phyloP scores from a whole-genome alignment of 176 grass and related monocot species.

The Carex littledalei region DNA sequence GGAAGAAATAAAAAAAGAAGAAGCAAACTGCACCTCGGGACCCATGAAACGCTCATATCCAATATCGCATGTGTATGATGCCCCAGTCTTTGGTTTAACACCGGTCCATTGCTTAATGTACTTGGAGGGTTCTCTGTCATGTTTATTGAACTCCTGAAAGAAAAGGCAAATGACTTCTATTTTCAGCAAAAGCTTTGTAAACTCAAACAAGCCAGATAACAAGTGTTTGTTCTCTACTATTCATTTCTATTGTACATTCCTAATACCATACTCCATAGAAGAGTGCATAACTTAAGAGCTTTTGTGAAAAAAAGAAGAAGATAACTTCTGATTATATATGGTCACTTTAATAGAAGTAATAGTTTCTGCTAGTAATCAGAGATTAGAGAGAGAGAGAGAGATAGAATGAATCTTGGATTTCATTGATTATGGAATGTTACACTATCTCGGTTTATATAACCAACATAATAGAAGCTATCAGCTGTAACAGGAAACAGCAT shows the following conservation, averaged over 20 bases:
- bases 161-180: conserved; percentile 6
- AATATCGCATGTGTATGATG: conserved; percentile 70
- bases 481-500: too few species aligned
- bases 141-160: conserved; percentile 93
- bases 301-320: background rate
- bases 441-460: too few species aligned
- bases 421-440: too few species aligned
- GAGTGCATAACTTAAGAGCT: background rate
- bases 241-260: background rate
- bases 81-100: conserved; percentile 77
- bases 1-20: background rate
- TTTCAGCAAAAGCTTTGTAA: background rate
- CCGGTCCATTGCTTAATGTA: conserved; percentile 79
- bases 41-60: conserved; percentile 98
- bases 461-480: too few species aligned
- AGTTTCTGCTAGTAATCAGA: too few species aligned
- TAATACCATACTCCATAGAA: background rate
- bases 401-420: too few species aligned
- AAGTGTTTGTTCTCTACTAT: background rate
- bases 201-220: background rate
- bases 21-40: conserved; percentile 54
- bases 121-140: conserved; percentile 85
- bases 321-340: background rate
- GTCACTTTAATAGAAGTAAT: background rate
- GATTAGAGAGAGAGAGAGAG: too few species aligned